Evolutionary conservation across 2,329 filamentous ascomycete genomes (phyloP).

Genomic region (Fusarium sp.): DNA sequence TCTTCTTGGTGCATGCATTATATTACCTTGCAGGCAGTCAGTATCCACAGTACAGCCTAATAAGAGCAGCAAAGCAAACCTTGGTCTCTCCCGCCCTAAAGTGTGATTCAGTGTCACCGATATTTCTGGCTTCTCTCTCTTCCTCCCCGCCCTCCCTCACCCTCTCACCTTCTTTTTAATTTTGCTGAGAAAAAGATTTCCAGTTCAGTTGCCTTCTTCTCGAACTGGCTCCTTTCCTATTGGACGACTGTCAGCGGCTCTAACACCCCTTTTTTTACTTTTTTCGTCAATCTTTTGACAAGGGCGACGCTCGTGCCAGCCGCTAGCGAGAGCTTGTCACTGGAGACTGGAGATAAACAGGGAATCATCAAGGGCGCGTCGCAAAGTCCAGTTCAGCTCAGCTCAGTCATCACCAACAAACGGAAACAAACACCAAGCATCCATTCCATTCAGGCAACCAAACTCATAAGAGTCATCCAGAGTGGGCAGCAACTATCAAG

Average conservation of each 20-base stretch:
- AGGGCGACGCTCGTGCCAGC: slow-evolving; percentile 47
- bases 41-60: slow-evolving; percentile 32
- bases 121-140: slow-evolving; percentile 13
- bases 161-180: slow-evolving; percentile 2
- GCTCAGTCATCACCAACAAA: not conserved
- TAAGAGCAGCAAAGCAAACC: slow-evolving; percentile 29
- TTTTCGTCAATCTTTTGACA: slow-evolving; percentile 41
- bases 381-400: slow-evolving; percentile 17
- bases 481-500: slow-evolving; percentile 6
- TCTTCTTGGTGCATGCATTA: slow-evolving; percentile 18
- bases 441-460: slow-evolving; percentile 32
- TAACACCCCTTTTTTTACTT: slow-evolving; percentile 41
- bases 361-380: slow-evolving; percentile 46
- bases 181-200: slow-evolving; percentile 2
- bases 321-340: slow-evolving; percentile 47
- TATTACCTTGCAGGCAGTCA: not conserved
- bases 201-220: slow-evolving; percentile 39
- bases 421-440: slow-evolving; percentile 9
- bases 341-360: slow-evolving; percentile 42
- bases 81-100: slow-evolving; percentile 27
- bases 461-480: slow-evolving; percentile 36
- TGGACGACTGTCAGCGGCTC: slow-evolving; percentile 12
- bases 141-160: not conserved
- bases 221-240: slow-evolving; percentile 27
- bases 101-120: slow-evolving; percentile 42